Evolutionary conservation across 257 asterid species (phyloP).

Genomic region (Primulina tabacum): DNA sequence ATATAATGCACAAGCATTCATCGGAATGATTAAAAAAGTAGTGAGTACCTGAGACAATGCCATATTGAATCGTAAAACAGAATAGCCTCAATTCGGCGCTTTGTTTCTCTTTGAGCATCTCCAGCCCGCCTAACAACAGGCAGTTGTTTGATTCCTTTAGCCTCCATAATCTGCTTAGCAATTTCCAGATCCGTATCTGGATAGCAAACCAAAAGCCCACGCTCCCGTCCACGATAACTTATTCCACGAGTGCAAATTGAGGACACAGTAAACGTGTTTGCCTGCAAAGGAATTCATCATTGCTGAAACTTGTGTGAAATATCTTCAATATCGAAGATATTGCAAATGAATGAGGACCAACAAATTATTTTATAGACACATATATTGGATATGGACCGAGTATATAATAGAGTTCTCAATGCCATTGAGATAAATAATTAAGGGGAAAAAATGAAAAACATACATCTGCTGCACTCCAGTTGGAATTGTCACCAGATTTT

Average conservation of each 20-base stretch:
- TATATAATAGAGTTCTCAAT: not conserved
- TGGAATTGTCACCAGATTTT: constrained; percentile 45
- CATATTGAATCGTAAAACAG: constrained; percentile 78
- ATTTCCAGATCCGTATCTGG: constrained; percentile 81
- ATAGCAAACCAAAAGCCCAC: constrained; percentile 77
- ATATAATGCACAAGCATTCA: not conserved
- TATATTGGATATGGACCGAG: not conserved
- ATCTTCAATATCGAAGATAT: not conserved
- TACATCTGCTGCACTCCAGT: constrained; percentile 57
- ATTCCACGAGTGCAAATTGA: constrained; percentile 79
- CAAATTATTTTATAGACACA: constrained; percentile 7
- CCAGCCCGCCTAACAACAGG: constrained; percentile 77
- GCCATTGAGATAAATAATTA: constrained; percentile 2
- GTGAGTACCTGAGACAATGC: constrained; percentile 62
- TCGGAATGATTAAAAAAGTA: constrained; percentile 12
- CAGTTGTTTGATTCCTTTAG: constrained; percentile 85
- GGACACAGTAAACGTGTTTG: constrained; percentile 56
- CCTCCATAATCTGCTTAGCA: constrained; percentile 98
- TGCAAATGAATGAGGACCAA: constrained; percentile 18
- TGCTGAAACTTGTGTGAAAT: constrained; percentile 4
- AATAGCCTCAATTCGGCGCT: constrained; percentile 54
- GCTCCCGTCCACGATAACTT: constrained; percentile 62
- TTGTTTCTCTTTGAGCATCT: constrained; percentile 59
- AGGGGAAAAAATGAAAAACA: constrained; percentile 22
- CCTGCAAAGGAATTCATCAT: constrained; percentile 42